Percentiles rank a stretch among this genome's conserved stretches.
These are phyloP conservation scores for Trifolium subterraneum DNA, from an alignment of 306 rosid genomes.

Conservation along the genomic window DNA sequence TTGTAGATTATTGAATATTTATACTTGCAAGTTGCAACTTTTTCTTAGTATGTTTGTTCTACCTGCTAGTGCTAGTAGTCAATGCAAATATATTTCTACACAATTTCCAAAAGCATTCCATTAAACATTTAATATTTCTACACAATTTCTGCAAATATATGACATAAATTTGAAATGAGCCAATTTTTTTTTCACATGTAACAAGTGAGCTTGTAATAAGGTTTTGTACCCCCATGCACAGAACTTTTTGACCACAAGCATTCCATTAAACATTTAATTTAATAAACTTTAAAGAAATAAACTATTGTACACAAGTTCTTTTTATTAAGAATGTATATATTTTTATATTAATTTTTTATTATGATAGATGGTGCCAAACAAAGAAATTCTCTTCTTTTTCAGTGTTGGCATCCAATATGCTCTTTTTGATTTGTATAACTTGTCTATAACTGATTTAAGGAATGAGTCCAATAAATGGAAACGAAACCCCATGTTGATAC, in stretches of 20 bases:
- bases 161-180: not conserved
- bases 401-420: slow-evolving; percentile 8
- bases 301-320: not conserved
- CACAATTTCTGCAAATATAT: no score
- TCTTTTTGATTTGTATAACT: slow-evolving; percentile 20
- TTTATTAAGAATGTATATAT: not conserved
- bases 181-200: not conserved
- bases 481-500: not conserved
- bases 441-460: slow-evolving; percentile 13
- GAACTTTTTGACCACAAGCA: not conserved
- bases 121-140: no score
- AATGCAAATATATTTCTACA: not conserved
- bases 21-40: not conserved
- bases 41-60: not conserved
- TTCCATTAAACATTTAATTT: not conserved
- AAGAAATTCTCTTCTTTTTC: not conserved
- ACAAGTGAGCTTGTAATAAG: not conserved
- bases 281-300: not conserved
- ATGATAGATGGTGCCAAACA: not conserved
- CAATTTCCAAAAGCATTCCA: not conserved
- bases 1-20: slow-evolving; percentile 9
- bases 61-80: not conserved
- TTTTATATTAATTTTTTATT: no score
- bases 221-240: not conserved
- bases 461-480: slow-evolving; percentile 32